Evolutionary conservation across 371 early-diverging fungal species (phyloP).

Genomic region (Rhizopus delemar): DNA sequence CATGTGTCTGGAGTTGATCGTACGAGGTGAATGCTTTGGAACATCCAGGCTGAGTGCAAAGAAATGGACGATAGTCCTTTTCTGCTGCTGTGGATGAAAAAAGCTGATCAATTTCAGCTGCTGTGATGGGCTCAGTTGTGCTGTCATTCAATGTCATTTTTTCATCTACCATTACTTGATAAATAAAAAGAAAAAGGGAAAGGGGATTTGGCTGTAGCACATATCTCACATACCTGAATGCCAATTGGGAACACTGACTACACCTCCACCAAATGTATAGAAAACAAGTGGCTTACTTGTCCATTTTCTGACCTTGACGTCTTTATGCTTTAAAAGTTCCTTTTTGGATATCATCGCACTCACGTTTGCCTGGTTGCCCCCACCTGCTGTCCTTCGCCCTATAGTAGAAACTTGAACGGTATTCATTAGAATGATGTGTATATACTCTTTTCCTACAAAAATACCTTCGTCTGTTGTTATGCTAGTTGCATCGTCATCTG

Average conservation of each 20-base stretch:
- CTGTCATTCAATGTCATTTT: constrained; percentile 39
- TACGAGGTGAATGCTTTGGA: constrained; percentile 49
- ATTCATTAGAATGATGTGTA: not conserved
- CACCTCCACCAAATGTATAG: constrained; percentile 37
- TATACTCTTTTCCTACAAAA: not conserved
- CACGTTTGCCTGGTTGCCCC: constrained; percentile 3
- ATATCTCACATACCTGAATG: constrained; percentile 28
- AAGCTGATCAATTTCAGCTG: constrained; percentile 47
- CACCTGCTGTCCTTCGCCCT: constrained; percentile 4
- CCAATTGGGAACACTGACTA: constrained; percentile 32
- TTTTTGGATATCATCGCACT: constrained; percentile 18
- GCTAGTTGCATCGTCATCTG: constrained; percentile 20
- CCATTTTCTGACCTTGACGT: constrained; percentile 40
- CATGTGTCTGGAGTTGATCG: constrained; percentile 51
- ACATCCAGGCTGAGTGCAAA: constrained; percentile 52
- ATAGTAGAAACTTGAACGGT: not conserved
- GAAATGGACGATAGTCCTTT: constrained; percentile 48
- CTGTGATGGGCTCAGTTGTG: constrained; percentile 44
- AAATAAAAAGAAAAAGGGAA: not conserved
- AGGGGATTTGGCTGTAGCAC: too few relatives aligned
- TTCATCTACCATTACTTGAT: constrained; percentile 27
- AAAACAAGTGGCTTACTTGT: constrained; percentile 29
- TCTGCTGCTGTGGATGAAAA: constrained; percentile 49
- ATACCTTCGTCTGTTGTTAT: constrained; percentile 23
- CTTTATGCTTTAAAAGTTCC: constrained; percentile 42